phyloP scores from a whole-genome alignment of 2,329 filamentous ascomycete species.

The Sporothrix schenckii region DNA sequence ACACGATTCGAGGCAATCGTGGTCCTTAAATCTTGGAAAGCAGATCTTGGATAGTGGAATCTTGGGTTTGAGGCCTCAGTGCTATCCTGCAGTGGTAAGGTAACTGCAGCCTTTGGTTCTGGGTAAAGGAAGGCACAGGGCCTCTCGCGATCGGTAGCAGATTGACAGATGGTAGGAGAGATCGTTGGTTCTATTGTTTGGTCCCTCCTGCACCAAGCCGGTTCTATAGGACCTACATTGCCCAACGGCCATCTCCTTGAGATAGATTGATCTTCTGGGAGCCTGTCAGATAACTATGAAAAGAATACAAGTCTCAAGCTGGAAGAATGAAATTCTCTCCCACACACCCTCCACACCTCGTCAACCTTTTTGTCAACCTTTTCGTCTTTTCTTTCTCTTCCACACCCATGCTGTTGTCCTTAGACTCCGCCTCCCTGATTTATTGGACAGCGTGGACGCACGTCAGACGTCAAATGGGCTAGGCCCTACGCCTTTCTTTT shows the following conservation, averaged over 20 bases:
- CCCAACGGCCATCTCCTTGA: background rate
- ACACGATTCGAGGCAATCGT: background rate
- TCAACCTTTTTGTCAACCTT: background rate
- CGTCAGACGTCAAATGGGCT: constrained; percentile 8
- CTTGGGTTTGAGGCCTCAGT: background rate
- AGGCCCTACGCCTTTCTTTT: constrained; percentile 3
- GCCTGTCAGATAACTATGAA: background rate
- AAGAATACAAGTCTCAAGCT: too few relatives aligned
- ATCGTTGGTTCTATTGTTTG: background rate
- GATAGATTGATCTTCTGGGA: background rate
- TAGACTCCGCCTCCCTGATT: background rate
- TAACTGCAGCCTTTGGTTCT: constrained; percentile 2
- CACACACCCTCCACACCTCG: background rate
- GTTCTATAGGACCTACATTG: background rate
- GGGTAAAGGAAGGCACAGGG: background rate
- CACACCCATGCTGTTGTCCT: background rate
- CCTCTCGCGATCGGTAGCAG: background rate
- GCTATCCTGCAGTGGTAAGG: background rate
- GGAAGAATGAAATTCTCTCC: background rate
- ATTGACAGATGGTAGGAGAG: background rate
- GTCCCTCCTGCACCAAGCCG: background rate
- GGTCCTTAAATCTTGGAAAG: background rate
- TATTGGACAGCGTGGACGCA: constrained; percentile 7
- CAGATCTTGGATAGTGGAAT: background rate
- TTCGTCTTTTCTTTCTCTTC: background rate